Base-by-base conservation (phyloP, 1,284 basidiomycete species). In the Malassezia slooffiae region DNA sequence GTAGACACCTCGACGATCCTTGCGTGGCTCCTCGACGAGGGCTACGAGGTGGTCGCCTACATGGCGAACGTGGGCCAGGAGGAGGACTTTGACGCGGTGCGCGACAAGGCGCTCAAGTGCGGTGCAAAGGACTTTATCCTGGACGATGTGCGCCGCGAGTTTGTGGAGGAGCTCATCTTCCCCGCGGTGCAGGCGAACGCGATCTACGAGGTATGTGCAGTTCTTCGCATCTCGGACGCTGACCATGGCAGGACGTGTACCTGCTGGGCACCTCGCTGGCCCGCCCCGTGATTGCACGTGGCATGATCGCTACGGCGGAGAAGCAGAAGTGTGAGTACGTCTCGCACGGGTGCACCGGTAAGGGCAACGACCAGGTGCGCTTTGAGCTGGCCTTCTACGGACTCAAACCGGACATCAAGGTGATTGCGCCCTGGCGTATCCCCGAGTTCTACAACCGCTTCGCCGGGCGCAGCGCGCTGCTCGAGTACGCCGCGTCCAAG, bases 301-400 rank as follows among this genome's bases (percentile, higher is more conserved):
- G 89, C 39, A 97, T 99, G 93, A 97, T 99, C 59, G 82, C 83
- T 44, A 77, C 85, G 43, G 93, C 93, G 32, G 85, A 84, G 37
- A 77, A 75, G 62, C 87, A 93, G 72, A 52, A 59, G 32, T 58
- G 56, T 41, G 49, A 40, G 72, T 97, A 79, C 70, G 91, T 97
- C 56, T 83, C 90, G 28, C 93, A 97, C 74, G 91, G 91, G 29
- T 99, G 91, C 78, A 99, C 91, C 35, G 91, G 91, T 47, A 97
- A 97, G 76, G 91, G 91, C 45, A 97, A 97, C 72, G 91, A 99
- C 73, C 93, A 99, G 75, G 91, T 99, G 60, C 85, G 93, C 52
- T 99, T 97, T 72, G 93, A 99, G 72, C 82, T 97, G 47, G 90
- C 93, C 8, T 99, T 97, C 76, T 99, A 97, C 72, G 91, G 89